Conservation (phyloP, 2,329 filamentous ascomycete genomes). For the Fusarium buharicum region DNA sequence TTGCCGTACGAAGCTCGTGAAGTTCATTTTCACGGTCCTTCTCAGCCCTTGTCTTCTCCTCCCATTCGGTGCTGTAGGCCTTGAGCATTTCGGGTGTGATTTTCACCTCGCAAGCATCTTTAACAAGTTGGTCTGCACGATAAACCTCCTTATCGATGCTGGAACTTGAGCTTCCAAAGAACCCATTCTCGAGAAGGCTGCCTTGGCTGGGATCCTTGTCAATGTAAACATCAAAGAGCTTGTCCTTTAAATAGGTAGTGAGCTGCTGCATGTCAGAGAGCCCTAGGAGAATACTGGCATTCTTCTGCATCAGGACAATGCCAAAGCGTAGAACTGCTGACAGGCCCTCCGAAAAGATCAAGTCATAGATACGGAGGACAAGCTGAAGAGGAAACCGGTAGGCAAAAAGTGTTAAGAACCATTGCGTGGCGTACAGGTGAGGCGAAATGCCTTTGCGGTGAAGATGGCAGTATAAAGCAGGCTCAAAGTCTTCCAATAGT, state of each 20-base stretch:
- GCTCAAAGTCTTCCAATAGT: slow-evolving; percentile 91
- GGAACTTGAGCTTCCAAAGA: slow-evolving; percentile 93
- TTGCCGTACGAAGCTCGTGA: slow-evolving; percentile 74
- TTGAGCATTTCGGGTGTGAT: slow-evolving; percentile 85
- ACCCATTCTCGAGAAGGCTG: slow-evolving; percentile 93
- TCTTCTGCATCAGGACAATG: slow-evolving; percentile 96
- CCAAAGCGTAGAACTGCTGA: slow-evolving; percentile 95
- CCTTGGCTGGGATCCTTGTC: slow-evolving; percentile 92
- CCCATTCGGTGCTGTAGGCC: slow-evolving; percentile 87
- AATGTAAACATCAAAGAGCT: slow-evolving; percentile 95
- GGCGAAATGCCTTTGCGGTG: slow-evolving; percentile 87
- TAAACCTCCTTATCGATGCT: slow-evolving; percentile 95
- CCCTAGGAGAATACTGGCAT: slow-evolving; percentile 77
- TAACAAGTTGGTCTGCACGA: slow-evolving; percentile 90
- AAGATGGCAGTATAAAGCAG: slow-evolving; percentile 93
- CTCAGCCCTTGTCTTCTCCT: slow-evolving; percentile 85
- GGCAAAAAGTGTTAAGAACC: slow-evolving; percentile 98
- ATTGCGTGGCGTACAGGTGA: slow-evolving; percentile 96
- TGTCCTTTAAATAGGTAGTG: slow-evolving; percentile 91
- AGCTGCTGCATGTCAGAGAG: slow-evolving; percentile 94
- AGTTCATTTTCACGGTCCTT: slow-evolving; percentile 86
- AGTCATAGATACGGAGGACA: slow-evolving; percentile 94
- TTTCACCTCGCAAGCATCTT: slow-evolving; percentile 89
- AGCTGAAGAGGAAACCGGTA: slow-evolving; percentile 97
- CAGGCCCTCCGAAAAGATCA: slow-evolving; percentile 92